Evolutionary conservation across 2,329 filamentous ascomycete genomes (phyloP), one percentile per base, ranked within the genome.

Genomic region (Chaetomium sp.): DNA sequence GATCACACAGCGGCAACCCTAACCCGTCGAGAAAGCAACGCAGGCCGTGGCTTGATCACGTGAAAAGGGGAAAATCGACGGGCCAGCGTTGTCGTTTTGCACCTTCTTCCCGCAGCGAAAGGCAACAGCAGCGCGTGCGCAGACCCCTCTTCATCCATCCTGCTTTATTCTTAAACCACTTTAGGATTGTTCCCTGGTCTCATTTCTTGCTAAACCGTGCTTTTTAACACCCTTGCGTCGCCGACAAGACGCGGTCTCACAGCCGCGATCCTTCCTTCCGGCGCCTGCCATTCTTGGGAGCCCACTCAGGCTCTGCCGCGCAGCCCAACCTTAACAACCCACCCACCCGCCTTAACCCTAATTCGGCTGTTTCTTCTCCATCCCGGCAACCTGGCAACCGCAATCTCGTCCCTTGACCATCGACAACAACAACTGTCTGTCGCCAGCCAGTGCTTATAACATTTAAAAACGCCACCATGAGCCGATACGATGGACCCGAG

Each of bases 401-500:
- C 16, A 8, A 21, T 42, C 38, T 35, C 27, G 3, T 35, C 31
- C 45, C n/a, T 12, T 25, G 10, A 6, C 13, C 49, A 51, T 51
- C 49, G 49, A 29, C 50, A n/a, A n/a, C n/a, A n/a, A 19, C 38
- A 29, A 29, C 16, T 42, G 16, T 25, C 25, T 16, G 21, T 59
- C 50, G n/a, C 54, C 49, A 16, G n/a, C 54, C 49, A 16, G 21
- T 59, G 45, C 31, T 33, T 55, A 33, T 9, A 38, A 6, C 35
- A 57, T 13, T 57, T 57, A 60, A 63, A 63, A 53, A 33, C 59
- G 33, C 35, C 63, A 65, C 35, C 59, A 67, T 66, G 65, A 67
- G 49, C 57, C 35, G 62, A 12, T 65, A 62, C 42, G 62, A 67
- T 21, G 61, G 16, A 23, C 33, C 38, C 2, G 62, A 67, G 13